These are phyloP conservation scores for Cryptococcus sp. DNA, from an alignment of 1,284 basidiomycete species.

Conservation along the genomic window DNA sequence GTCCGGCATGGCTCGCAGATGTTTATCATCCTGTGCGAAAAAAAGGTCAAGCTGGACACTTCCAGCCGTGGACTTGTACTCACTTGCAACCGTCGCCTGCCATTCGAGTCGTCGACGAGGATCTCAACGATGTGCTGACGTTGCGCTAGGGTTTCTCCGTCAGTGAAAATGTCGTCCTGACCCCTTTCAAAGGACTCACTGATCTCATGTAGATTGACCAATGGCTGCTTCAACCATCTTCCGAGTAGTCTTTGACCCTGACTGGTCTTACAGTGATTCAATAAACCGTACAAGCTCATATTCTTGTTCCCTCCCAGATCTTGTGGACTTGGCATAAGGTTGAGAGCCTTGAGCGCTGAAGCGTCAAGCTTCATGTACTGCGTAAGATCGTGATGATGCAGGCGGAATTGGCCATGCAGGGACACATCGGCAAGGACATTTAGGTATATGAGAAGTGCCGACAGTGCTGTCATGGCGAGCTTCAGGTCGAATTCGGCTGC, in stretches of 20 bases:
- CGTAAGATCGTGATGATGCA: constrained; percentile 85
- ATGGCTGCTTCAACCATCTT: constrained; percentile 95
- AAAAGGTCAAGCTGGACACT: no score
- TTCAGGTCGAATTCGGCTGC: constrained; percentile 78
- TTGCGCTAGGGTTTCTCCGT: constrained; percentile 60
- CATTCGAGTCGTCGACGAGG: constrained; percentile 76
- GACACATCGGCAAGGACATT: constrained; percentile 76
- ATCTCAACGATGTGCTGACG: constrained; percentile 84
- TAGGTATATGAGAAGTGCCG: constrained; percentile 82
- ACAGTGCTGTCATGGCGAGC: constrained; percentile 73
- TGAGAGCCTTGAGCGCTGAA: constrained; percentile 87
- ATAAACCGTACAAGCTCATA: constrained; percentile 81
- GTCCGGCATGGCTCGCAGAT: constrained; percentile 89
- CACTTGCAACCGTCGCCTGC: constrained; percentile 73
- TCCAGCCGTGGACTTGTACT: constrained; percentile 7
- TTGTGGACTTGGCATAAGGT: constrained; percentile 74
- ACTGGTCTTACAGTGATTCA: constrained; percentile 95
- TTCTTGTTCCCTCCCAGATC: constrained; percentile 65
- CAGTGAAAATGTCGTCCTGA: background rate
- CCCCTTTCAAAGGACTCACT: constrained; percentile 59
- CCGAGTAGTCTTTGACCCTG: constrained; percentile 90
- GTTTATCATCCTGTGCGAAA: constrained; percentile 66
- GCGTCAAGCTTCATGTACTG: constrained; percentile 97
- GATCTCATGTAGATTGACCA: constrained; percentile 93
- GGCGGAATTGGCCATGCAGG: constrained; percentile 78